Evolutionary conservation across 768 basidiomycete species (phyloP).

Genomic region (Kwoniella shandongensis): DNA sequence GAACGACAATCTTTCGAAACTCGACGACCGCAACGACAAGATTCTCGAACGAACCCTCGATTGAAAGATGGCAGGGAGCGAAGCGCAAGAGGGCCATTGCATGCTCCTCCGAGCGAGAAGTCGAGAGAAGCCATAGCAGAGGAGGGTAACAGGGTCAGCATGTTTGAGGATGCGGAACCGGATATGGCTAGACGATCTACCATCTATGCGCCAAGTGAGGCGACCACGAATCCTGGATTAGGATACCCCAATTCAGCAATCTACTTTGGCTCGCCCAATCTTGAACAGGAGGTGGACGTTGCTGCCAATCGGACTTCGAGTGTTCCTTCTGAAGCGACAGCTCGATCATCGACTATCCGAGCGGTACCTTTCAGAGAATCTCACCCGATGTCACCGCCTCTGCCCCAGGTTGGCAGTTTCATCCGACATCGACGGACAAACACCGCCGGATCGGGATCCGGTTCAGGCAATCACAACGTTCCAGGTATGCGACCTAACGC

Average conservation of each 20-base stretch:
- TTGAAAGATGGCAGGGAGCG: constrained; percentile 32
- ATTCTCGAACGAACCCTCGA: constrained; percentile 23
- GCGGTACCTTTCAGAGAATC: constrained; percentile 30
- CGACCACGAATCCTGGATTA: constrained; percentile 31
- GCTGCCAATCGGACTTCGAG: constrained; percentile 16
- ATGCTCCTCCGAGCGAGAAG: constrained; percentile 21
- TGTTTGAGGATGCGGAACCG: constrained; percentile 45
- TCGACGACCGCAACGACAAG: constrained; percentile 28
- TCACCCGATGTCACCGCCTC: constrained; percentile 45
- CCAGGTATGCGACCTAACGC: constrained; percentile 12
- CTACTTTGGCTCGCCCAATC: constrained; percentile 45
- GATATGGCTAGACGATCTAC: constrained; percentile 38
- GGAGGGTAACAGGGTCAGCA: constrained; percentile 19
- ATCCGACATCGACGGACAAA: constrained; percentile 31
- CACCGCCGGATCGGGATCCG: constrained; percentile 20
- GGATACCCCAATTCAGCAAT: constrained; percentile 51
- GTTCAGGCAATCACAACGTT: constrained; percentile 9
- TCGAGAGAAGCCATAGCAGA: constrained; percentile 15
- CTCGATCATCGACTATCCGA: constrained; percentile 43
- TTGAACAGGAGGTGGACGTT: constrained; percentile 19
- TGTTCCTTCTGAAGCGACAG: constrained; percentile 12
- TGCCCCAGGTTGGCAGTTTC: constrained; percentile 49
- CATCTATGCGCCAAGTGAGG: constrained; percentile 28
- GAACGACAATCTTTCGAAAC: constrained; percentile 48
- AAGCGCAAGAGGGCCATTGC: constrained; percentile 21